Base-by-base conservation (phyloP, 164 flowering plant species). In the Magnolia kwangsiensis region DNA sequence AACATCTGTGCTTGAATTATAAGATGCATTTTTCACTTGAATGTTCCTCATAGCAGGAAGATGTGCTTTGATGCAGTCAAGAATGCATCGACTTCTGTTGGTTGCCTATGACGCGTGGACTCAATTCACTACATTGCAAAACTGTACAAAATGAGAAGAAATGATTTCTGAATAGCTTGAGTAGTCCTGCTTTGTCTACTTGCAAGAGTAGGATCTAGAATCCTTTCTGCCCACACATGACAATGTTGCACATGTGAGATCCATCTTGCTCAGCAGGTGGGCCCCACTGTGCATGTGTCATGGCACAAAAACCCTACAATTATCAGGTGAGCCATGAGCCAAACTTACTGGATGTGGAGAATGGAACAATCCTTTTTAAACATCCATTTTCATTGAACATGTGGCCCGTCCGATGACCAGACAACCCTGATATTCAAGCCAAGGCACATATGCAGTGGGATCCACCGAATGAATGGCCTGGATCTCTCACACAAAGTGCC, bases 81-180 rank as follows among this genome's bases (percentile, higher is more conserved):
- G 70, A 75, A 91, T 51, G 86, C 85, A 78, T 85, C 82, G 21
- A 86, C 81, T 80, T 92, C 97, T 23, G 75, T 69, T 55, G 85
- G 82, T 45, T 77, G 84, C 31, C 84, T 90, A 77, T 76, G 75
- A 74, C 64, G 51, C 23, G 85, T 78, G 77, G 82, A 83, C 73
- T 85, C 87, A 23, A 77, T 81, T 84, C n/a, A 82, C 78, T 64
- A 85, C 85, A 88, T 83, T 74, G 76, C 82, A 86, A 84, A 85
- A 73, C 61, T 88, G 84, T 69, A 37, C 67, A 18, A 85, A 75
- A 72, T 86, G 81, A 69, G 85, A 74, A 65, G 87, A 80, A 37
- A 72, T 63, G 19, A 59, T 58, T 51, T 81, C 84, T 59, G 86
- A 82, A 82, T 59, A 72, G 71, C 74, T 74, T 19, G 83, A 73